phyloP scores from a whole-genome alignment of 73 alveolate genomes.

The Loxodes magnus region DNA sequence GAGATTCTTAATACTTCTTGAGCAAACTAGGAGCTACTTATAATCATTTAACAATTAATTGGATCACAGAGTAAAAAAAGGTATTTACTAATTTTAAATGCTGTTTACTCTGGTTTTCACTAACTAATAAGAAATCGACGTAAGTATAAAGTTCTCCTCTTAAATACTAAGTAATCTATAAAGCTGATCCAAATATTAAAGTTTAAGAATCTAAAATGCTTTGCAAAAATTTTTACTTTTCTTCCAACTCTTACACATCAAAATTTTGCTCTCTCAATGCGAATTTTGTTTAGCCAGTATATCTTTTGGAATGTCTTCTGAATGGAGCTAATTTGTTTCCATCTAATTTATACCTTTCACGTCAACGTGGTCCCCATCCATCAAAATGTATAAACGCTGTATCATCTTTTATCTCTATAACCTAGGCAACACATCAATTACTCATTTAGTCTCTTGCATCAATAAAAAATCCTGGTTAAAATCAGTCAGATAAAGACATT shows the following conservation, averaged over 20 bases:
- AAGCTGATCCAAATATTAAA: conserved; percentile 11
- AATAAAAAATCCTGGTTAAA: too few species aligned
- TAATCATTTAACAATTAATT: conserved; percentile 36
- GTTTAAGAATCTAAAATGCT: neutral
- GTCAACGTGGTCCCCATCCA: too few species aligned
- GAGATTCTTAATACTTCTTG: conserved; percentile 41
- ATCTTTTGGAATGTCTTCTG: conserved; percentile 7
- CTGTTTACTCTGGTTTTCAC: conserved; percentile 6
- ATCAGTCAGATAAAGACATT: too few species aligned
- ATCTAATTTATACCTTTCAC: too few species aligned
- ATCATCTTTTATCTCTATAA: too few species aligned
- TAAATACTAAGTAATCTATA: conserved; percentile 31
- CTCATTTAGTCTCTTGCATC: too few species aligned
- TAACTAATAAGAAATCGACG: conserved; percentile 49
- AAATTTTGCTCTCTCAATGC: conserved; percentile 10
- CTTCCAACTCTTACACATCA: neutral
- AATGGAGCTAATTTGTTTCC: conserved; percentile 18
- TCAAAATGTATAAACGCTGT: conserved; percentile 11
- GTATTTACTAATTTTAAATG: neutral
- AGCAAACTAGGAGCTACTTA: conserved; percentile 34
- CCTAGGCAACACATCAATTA: too few species aligned
- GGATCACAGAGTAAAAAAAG: conserved; percentile 27
- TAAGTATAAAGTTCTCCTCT: conserved; percentile 62
- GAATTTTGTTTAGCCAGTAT: neutral
- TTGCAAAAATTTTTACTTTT: neutral